Evolutionary conservation across 225 moss, liverwort and hornwort genomes (phyloP).

Genomic region (Marchantia polymorpha): DNA sequence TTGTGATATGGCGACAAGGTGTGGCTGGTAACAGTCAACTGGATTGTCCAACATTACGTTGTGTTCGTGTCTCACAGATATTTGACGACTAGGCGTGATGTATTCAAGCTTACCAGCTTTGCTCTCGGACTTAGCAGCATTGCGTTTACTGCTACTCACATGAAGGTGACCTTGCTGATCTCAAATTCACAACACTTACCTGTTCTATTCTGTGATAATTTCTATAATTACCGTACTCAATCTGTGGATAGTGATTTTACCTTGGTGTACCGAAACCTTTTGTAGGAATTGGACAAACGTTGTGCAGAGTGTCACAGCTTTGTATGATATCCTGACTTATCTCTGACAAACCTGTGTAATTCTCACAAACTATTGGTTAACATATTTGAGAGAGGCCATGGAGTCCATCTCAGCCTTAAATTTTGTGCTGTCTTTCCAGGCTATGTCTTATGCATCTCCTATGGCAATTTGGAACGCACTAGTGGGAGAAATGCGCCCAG

Average conservation of each 20-base stretch:
- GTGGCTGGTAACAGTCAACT: background rate
- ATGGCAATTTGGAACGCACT: conserved; percentile 77
- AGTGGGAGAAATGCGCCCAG: conserved; percentile 68
- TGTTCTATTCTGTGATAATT: background rate
- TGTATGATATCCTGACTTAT: no score
- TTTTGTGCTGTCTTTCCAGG: conserved; percentile 38
- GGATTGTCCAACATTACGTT: background rate
- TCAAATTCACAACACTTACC: background rate
- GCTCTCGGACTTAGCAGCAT: conserved; percentile 59
- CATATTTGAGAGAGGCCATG: no score
- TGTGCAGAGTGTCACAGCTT: no score
- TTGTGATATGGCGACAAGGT: background rate
- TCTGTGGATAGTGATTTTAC: no score
- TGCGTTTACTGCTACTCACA: conserved; percentile 59
- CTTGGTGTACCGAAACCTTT: no score
- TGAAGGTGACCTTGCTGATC: conserved; percentile 50
- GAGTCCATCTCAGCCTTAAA: no score
- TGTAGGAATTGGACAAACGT: no score
- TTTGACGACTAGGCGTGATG: conserved; percentile 79
- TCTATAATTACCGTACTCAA: no score
- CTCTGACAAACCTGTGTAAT: no score
- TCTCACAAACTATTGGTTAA: no score
- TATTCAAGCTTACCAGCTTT: conserved; percentile 79
- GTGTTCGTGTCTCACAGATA: conserved; percentile 39
- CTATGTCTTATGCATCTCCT: conserved; percentile 90